Percentiles rank a stretch among this genome's conserved stretches.
These are phyloP conservation scores for Sordariomycetes sp. DNA, from an alignment of 2,329 filamentous ascomycete species.

Conservation along the genomic window DNA sequence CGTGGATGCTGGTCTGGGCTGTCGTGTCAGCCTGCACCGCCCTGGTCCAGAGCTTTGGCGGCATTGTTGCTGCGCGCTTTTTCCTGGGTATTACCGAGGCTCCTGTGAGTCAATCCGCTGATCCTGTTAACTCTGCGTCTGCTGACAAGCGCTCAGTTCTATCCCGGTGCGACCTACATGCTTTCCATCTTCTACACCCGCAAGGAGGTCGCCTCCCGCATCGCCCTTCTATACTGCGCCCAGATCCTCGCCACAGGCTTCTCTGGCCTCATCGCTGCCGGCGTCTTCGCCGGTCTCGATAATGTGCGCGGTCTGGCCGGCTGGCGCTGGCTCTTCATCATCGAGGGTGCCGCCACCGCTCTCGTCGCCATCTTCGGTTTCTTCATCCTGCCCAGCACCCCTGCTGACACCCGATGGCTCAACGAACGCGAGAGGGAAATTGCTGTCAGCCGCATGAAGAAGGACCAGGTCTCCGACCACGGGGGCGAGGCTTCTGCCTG, in stretches of 20 bases:
- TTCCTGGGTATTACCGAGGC: constrained; percentile 29
- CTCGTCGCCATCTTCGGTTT: constrained; percentile 18
- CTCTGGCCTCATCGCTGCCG: constrained; percentile 51
- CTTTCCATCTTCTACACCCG: too few species aligned
- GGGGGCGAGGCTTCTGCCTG: constrained; percentile 23
- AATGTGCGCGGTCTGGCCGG: constrained; percentile 43
- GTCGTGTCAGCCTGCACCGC: constrained; percentile 26
- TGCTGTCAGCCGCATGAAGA: constrained; percentile 1
- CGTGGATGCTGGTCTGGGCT: constrained; percentile 31
- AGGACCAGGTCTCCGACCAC: constrained; percentile 4
- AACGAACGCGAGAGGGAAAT: constrained; percentile 6
- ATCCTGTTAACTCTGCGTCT: too few species aligned
- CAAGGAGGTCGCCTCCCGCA: constrained; percentile 53
- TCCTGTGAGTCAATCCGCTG: too few species aligned
- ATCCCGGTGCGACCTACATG: too few species aligned
- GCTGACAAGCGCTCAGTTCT: too few species aligned
- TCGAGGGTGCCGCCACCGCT: constrained; percentile 45
- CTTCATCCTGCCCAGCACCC: constrained; percentile 25
- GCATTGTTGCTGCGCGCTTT: constrained; percentile 25
- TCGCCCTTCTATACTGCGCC: constrained; percentile 49
- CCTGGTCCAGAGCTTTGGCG: constrained; percentile 21
- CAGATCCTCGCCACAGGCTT: constrained; percentile 60
- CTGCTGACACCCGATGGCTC: constrained; percentile 32
- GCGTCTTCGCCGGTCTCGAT: constrained; percentile 39
- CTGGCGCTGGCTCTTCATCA: constrained; percentile 44